A percentile compares a stretch with the other conserved stretches of the same genome.
Evolutionary conservation across 306 rosid genomes (phyloP).

Genomic region (apple (Malus domestica)): ASM211411v1 NC_041795.1:27997501-27998000

Average conservation of each 20-base stretch:
- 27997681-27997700: not conserved
- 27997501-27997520: constrained; percentile 41
- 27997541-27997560: not conserved
- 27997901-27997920: not conserved
- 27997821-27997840: too few species aligned
- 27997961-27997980: not conserved
- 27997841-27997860: not conserved
- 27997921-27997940: not conserved
- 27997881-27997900: not conserved
- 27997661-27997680: not conserved
- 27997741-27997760: not conserved
- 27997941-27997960: not conserved
- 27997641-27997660: not conserved
- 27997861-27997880: not conserved
- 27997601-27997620: too few species aligned
- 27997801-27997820: not conserved
- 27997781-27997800: not conserved
- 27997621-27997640: not conserved
- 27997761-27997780: constrained; percentile 15
- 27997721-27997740: not conserved
- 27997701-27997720: not conserved
- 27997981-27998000: not conserved
- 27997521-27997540: constrained; percentile 3
- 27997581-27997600: not conserved
- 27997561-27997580: not conserved